Evolutionary conservation across 2,329 filamentous ascomycete species (phyloP).

Genomic region (Raffaelea albimanens): DNA sequence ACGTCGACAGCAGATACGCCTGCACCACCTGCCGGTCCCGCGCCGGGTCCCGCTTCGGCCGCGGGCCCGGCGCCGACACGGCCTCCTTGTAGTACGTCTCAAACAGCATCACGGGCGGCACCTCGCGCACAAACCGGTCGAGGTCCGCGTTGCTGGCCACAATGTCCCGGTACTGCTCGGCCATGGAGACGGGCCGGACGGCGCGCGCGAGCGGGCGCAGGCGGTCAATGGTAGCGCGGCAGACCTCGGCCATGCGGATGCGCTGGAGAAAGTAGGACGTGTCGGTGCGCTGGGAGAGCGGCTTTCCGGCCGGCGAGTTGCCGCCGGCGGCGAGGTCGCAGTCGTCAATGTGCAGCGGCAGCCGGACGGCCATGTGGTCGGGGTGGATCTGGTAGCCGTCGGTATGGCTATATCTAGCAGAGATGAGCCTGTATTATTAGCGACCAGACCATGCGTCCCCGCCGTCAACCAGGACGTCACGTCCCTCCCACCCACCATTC

Average conservation of each 20-base stretch:
- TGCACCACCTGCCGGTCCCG: conserved; percentile 21
- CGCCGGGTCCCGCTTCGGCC: too few species aligned
- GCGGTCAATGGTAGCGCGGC: conserved; percentile 28
- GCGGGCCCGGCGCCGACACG: conserved; percentile 6
- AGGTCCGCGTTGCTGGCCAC: conserved; percentile 15
- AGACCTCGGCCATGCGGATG: conserved; percentile 28
- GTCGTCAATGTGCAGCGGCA: conserved; percentile 31
- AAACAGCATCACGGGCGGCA: conserved; percentile 26
- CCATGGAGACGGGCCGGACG: not conserved
- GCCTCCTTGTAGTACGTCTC: conserved; percentile 19
- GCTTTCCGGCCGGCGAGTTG: conserved; percentile 1
- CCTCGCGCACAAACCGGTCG: conserved; percentile 18
- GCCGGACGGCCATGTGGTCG: conserved; percentile 27
- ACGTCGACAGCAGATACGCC: conserved; percentile 26
- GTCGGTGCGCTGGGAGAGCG: conserved; percentile 26
- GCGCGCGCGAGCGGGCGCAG: too few species aligned
- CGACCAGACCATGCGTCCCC: too few species aligned
- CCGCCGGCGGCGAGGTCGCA: conserved; percentile 18
- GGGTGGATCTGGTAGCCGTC: conserved; percentile 15
- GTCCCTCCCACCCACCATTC: conserved; percentile 35
- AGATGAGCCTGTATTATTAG: too few species aligned
- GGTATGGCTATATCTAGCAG: too few species aligned
- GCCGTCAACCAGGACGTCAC: conserved; percentile 11
- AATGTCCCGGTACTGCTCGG: conserved; percentile 9
- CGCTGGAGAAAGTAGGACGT: conserved; percentile 35